phyloP scores from a whole-genome alignment of 176 grass and related monocot genomes.

The Melocanna baccifera region DNA sequence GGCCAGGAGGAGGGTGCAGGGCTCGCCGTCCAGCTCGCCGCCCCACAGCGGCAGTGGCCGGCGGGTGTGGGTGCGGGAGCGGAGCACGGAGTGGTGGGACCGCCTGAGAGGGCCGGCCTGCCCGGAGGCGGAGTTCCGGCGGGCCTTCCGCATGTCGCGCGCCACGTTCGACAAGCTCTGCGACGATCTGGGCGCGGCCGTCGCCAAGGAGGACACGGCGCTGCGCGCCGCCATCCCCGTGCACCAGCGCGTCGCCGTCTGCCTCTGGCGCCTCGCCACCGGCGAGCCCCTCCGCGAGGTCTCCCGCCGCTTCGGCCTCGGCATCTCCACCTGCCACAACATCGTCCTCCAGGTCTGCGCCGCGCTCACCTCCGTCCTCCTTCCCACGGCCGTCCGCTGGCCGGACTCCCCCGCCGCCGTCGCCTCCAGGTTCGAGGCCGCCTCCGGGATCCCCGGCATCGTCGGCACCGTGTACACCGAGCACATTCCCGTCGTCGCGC shows the following conservation, averaged over 20 bases:
- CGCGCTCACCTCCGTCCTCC: constrained; percentile 51
- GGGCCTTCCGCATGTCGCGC: constrained; percentile 70
- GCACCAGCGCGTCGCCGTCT: constrained; percentile 58
- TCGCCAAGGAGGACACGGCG: constrained; percentile 69
- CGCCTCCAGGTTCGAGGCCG: constrained; percentile 32
- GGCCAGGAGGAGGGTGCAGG: not conserved
- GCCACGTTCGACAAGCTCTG: constrained; percentile 63
- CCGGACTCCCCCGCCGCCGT: constrained; percentile 10
- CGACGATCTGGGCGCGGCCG: constrained; percentile 46
- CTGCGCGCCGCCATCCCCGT: constrained; percentile 70
- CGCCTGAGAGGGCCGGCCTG: constrained; percentile 35
- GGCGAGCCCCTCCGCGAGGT: constrained; percentile 68
- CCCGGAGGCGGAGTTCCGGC: constrained; percentile 68
- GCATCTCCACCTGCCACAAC: constrained; percentile 87
- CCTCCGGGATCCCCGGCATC: constrained; percentile 52
- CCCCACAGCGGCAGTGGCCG: constrained; percentile 17
- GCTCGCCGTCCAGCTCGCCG: not conserved
- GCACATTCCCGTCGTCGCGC: constrained; percentile 60
- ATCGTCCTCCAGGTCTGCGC: constrained; percentile 70
- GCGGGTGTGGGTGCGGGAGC: constrained; percentile 57
- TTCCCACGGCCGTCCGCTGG: constrained; percentile 51
- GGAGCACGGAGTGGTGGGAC: constrained; percentile 80
- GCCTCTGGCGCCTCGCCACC: constrained; percentile 75
- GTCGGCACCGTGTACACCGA: constrained; percentile 58
- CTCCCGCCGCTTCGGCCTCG: constrained; percentile 66